phyloP scores from a whole-genome alignment of 768 basidiomycete genomes.

The Phlegmacium glaucopus region DNA sequence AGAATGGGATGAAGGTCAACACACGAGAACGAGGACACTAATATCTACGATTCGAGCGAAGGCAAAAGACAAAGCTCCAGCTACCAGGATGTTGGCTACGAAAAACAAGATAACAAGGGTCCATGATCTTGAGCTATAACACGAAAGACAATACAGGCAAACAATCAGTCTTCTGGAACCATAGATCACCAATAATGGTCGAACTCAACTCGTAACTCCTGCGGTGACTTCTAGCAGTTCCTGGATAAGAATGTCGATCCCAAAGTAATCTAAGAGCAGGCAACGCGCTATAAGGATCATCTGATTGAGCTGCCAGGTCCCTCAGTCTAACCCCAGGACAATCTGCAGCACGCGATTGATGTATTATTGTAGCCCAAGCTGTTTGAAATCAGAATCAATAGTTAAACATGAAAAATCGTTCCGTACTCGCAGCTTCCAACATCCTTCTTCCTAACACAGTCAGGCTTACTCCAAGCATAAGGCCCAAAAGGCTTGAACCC shows the following conservation, averaged over 20 bases:
- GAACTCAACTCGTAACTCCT: conserved; percentile 34
- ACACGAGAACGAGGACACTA: conserved; percentile 25
- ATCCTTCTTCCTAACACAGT: conserved; percentile 24
- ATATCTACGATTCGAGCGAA: conserved; percentile 36
- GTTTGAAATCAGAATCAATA: neutral
- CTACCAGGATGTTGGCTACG: conserved; percentile 25
- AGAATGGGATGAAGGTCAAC: neutral
- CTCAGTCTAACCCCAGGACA: conserved; percentile 31
- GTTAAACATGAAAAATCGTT: neutral
- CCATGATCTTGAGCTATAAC: conserved; percentile 32
- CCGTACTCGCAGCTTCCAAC: conserved; percentile 36
- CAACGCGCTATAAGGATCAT: conserved; percentile 25
- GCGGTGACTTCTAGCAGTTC: conserved; percentile 28
- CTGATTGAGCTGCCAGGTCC: conserved; percentile 32
- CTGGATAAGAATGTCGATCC: conserved; percentile 30
- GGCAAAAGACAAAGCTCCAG: conserved; percentile 30
- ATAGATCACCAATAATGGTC: neutral
- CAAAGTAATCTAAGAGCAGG: conserved; percentile 31
- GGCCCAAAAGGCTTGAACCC: conserved; percentile 32
- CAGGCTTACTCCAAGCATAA: conserved; percentile 29
- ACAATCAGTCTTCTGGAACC: neutral
- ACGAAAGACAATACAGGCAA: neutral
- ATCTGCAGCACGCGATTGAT: conserved; percentile 30
- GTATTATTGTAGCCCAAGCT: conserved; percentile 45
- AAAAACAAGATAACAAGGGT: conserved; percentile 34